phyloP scores from a whole-genome alignment of 306 rosid genomes.

The Pyrus communis region DNA sequence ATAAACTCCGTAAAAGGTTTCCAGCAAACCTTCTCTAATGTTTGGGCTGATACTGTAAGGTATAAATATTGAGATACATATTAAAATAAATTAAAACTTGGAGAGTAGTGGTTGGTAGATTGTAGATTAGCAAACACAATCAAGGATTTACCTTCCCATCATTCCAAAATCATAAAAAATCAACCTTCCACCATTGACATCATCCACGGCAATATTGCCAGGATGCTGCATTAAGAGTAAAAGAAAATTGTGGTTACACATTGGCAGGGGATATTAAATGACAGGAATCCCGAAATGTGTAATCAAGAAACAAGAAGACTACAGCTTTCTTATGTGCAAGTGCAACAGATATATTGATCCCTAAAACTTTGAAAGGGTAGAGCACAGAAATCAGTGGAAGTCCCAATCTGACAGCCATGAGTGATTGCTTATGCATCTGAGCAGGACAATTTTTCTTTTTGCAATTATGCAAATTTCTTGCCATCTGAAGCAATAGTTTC shows the following conservation, averaged over 20 bases:
- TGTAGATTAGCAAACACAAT: slow-evolving; percentile 9
- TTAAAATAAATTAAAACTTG: slow-evolving; percentile 8
- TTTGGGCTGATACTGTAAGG: slow-evolving; percentile 82
- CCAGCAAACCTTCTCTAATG: slow-evolving; percentile 92
- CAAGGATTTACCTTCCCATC: slow-evolving; percentile 86
- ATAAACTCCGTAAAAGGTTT: slow-evolving; percentile 88
- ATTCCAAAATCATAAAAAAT: slow-evolving; percentile 99
- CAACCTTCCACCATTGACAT: slow-evolving; percentile 98
- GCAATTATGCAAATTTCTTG: not conserved
- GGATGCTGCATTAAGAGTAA: slow-evolving; percentile 67
- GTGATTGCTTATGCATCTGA: not conserved
- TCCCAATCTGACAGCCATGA: not conserved
- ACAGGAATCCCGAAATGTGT: slow-evolving; percentile 7
- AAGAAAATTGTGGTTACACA: not conserved
- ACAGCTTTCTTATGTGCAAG: not conserved
- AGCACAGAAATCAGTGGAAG: not conserved
- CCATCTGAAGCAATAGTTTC: not conserved
- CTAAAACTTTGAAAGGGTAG: not conserved
- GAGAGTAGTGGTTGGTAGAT: slow-evolving; percentile 2
- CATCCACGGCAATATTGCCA: slow-evolving; percentile 98
- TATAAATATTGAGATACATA: slow-evolving; percentile 9
- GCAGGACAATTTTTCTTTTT: not conserved
- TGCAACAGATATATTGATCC: not conserved
- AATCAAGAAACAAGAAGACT: slow-evolving; percentile 10
- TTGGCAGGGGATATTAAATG: not conserved